These are phyloP conservation scores for Euphorbia corollata DNA, from an alignment of 441 rosid genomes.

Conservation along the genomic window DNA sequence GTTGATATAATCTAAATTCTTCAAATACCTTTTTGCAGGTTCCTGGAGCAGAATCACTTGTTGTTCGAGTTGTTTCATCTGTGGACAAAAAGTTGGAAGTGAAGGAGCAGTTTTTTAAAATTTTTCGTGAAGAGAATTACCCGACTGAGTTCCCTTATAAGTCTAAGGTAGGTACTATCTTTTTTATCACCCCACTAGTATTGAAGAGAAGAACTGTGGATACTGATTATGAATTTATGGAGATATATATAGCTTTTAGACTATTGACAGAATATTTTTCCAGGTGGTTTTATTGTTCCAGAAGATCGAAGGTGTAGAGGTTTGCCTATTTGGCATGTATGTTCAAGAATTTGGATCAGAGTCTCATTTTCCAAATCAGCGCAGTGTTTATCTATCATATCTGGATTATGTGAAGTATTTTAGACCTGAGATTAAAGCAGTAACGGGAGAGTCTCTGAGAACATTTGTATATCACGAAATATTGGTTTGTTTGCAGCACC, in stretches of 20 bases:
- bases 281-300: slow-evolving; percentile 95
- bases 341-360: slow-evolving; percentile 99
- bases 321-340: slow-evolving; percentile 97
- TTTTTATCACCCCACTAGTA: neutral
- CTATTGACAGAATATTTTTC: slow-evolving; percentile 24
- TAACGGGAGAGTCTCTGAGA: slow-evolving; percentile 93
- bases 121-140: slow-evolving; percentile 86
- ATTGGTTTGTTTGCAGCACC: slow-evolving; percentile 51
- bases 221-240: neutral
- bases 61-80: slow-evolving; percentile 94
- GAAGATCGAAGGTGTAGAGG: slow-evolving; percentile 99
- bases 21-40: slow-evolving; percentile 40
- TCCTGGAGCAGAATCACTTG: slow-evolving; percentile 94
- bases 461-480: slow-evolving; percentile 98
- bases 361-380: slow-evolving; percentile 74
- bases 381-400: slow-evolving; percentile 92
- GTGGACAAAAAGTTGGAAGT: slow-evolving; percentile 99
- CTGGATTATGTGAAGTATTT: slow-evolving; percentile 96
- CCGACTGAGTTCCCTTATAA: slow-evolving; percentile 91
- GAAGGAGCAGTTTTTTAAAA: slow-evolving; percentile 87
- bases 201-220: neutral
- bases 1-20: slow-evolving; percentile 11
- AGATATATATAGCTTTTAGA: neutral
- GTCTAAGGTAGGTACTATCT: slow-evolving; percentile 58
- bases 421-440: slow-evolving; percentile 91